Evolutionary conservation across 2,329 filamentous ascomycete species (phyloP).

Genomic region (Dactylella cylindrospora): DNA sequence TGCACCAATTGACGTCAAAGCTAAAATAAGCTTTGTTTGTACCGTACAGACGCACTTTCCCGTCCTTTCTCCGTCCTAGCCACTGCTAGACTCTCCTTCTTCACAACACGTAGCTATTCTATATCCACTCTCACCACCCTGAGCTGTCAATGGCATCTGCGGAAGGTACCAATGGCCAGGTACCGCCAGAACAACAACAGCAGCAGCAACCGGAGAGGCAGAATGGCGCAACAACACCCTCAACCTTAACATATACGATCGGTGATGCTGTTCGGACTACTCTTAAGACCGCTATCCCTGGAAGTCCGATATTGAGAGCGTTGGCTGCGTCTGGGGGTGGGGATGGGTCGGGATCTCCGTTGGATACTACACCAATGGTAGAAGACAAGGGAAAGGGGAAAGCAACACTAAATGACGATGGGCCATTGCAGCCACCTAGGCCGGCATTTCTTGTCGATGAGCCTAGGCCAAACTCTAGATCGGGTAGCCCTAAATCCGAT

Average conservation of each 20-base stretch:
- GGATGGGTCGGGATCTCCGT: conserved; percentile 3
- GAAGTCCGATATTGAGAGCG: conserved; percentile 35
- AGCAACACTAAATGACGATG: neutral
- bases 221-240: conserved; percentile 17
- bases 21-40: neutral
- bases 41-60: conserved; percentile 5
- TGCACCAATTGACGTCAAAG: neutral
- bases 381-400: conserved; percentile 38
- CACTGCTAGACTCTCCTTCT: conserved; percentile 22
- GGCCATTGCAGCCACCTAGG: conserved; percentile 35
- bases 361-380: neutral
- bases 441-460: conserved; percentile 37
- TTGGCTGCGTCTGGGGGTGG: conserved; percentile 1
- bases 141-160: conserved; percentile 32
- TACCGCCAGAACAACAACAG: conserved; percentile 29
- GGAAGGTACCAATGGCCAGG: conserved; percentile 28
- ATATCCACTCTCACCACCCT: conserved; percentile 1
- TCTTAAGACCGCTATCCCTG: conserved; percentile 25
- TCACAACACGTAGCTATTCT: neutral
- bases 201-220: conserved; percentile 21
- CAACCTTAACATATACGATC: conserved; percentile 6
- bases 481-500: conserved; percentile 2
- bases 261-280: conserved; percentile 34
- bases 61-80: conserved; percentile 12
- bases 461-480: conserved; percentile 11